A percentile compares a stretch with the other conserved stretches of the same genome.
These are phyloP conservation scores for Diutina neorugosa DNA, from an alignment of 1,139 yeast species.

Conservation along the genomic window DNA sequence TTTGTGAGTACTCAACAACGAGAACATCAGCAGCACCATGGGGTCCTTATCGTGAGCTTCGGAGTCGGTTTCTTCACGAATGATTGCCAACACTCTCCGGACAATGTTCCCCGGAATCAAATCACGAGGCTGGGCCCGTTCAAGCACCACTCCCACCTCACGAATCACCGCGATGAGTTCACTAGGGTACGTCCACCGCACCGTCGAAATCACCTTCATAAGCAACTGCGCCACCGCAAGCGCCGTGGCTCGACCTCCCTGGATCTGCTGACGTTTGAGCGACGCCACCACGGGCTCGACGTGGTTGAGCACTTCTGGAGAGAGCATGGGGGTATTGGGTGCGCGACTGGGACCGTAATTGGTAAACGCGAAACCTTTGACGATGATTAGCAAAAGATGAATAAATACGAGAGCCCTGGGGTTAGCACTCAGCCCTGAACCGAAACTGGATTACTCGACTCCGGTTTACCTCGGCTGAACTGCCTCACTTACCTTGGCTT, in stretches of 20 bases:
- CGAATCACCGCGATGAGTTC: slow-evolving; percentile 65
- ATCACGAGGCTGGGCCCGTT: slow-evolving; percentile 64
- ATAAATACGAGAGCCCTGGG: not conserved
- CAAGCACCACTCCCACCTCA: slow-evolving; percentile 44
- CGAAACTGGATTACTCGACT: too few relatives aligned
- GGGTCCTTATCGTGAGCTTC: slow-evolving; percentile 32
- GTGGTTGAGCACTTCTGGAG: slow-evolving; percentile 3
- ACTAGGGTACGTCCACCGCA: slow-evolving; percentile 72
- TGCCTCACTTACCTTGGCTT: too few relatives aligned
- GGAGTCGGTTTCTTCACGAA: slow-evolving; percentile 76
- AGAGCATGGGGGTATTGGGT: not conserved
- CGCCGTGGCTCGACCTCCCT: slow-evolving; percentile 70
- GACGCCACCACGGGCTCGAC: slow-evolving; percentile 3
- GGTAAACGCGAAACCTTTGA: not conserved
- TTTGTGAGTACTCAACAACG: slow-evolving; percentile 42
- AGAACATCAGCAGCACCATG: slow-evolving; percentile 77
- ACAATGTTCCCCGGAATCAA: slow-evolving; percentile 85
- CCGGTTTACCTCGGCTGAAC: too few relatives aligned
- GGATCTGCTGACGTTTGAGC: slow-evolving; percentile 55
- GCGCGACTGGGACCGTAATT: not conserved
- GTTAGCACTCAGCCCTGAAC: too few relatives aligned
- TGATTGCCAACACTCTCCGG: slow-evolving; percentile 75
- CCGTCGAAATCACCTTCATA: slow-evolving; percentile 81
- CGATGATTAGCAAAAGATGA: not conserved
- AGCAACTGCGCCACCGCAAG: slow-evolving; percentile 76